phyloP scores from a whole-genome alignment of 2,329 filamentous ascomycete genomes.

The Fusarium fujikuroi region DNA sequence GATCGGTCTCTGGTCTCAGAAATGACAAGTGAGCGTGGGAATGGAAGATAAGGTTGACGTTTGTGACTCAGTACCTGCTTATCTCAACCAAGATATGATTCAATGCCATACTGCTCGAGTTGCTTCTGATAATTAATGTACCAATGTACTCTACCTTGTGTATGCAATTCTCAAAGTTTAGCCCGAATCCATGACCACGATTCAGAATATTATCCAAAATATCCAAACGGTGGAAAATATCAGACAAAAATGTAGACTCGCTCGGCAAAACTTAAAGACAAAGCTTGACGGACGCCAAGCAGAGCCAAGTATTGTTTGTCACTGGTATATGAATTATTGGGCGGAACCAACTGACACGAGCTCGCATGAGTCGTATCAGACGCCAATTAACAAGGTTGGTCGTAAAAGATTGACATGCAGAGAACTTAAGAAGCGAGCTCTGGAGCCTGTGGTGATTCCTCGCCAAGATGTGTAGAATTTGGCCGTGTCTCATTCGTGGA shows the following conservation, averaged over 20 bases:
- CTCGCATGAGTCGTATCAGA: constrained; percentile 4
- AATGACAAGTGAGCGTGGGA: constrained; percentile 40
- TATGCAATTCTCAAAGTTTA: background rate
- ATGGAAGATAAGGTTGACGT: background rate
- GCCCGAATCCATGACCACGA: background rate
- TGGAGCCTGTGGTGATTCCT: background rate
- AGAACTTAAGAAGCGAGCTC: constrained; percentile 3
- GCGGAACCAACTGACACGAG: constrained; percentile 4
- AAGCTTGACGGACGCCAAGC: constrained; percentile 23
- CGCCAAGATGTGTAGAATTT: constrained; percentile 8
- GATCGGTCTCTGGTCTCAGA: constrained; percentile 49
- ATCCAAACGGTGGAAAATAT: constrained; percentile 32
- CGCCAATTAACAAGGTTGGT: constrained; percentile 1
- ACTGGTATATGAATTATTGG: constrained; percentile 22
- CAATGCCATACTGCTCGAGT: background rate
- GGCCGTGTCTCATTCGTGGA: constrained; percentile 35
- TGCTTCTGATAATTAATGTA: background rate
- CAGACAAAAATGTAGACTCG: background rate
- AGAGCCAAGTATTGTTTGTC: constrained; percentile 23
- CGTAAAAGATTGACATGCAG: background rate
- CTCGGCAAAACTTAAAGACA: constrained; percentile 22
- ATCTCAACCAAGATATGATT: background rate
- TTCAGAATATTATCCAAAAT: background rate
- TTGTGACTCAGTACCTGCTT: background rate
- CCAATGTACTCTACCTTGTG: background rate